Evolutionary conservation across 352 stramenopile genomes (phyloP).

Genomic region (Globisporangium recalcitrans): DNA sequence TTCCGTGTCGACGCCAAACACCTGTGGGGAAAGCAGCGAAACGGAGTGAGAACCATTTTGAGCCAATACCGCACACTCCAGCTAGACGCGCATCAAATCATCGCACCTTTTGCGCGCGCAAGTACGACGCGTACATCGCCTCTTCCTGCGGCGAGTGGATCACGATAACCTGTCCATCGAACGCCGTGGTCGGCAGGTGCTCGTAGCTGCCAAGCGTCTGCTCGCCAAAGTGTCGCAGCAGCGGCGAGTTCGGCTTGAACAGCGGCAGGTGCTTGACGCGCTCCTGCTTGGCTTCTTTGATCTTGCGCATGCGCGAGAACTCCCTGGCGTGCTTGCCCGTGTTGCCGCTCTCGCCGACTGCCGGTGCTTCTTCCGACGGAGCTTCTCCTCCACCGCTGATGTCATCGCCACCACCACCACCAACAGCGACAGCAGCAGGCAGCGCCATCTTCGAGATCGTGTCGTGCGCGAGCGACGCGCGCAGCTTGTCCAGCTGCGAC

Average conservation of each 20-base stretch:
- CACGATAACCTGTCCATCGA: constrained; percentile 50
- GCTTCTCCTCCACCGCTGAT: not conserved
- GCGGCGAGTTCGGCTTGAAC: constrained; percentile 51
- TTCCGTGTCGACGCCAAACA: constrained; percentile 76
- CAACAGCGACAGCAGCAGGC: not conserved
- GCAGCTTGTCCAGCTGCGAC: constrained; percentile 37
- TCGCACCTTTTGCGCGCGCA: constrained; percentile 39
- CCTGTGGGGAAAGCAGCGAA: not conserved
- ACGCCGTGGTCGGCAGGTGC: constrained; percentile 36
- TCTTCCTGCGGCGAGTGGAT: constrained; percentile 66
- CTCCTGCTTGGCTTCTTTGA: constrained; percentile 44
- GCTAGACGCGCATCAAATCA: not conserved
- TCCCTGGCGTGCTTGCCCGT: constrained; percentile 25
- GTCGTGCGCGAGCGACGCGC: constrained; percentile 26
- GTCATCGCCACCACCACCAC: not conserved
- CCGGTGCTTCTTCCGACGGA: constrained; percentile 8
- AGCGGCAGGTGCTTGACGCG: constrained; percentile 62
- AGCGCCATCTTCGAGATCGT: constrained; percentile 12
- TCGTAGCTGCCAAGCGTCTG: constrained; percentile 51
- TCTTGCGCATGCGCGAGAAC: constrained; percentile 49
- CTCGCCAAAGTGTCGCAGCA: constrained; percentile 43
- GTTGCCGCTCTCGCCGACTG: not conserved
- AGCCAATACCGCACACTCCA: not conserved
- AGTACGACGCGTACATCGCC: constrained; percentile 34
- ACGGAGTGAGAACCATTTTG: not conserved